Base-by-base conservation (phyloP, 345 rosid genomes). In the Populus davidiana region DNA sequence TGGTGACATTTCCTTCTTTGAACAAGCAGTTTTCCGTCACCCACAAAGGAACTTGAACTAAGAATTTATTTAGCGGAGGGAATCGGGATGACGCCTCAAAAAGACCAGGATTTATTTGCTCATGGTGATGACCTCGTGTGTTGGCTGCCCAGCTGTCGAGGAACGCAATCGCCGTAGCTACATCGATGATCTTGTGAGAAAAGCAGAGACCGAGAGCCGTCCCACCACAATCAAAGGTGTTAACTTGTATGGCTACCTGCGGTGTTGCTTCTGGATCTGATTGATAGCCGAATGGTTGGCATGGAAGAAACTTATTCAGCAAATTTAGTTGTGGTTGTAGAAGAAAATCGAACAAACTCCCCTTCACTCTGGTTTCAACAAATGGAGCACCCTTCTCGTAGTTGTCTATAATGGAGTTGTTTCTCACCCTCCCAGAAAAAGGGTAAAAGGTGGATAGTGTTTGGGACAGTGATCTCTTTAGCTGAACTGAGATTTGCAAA, bases 391-490 rank as follows among this genome's bases (percentile, higher is more conserved):
- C 79, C 59, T 69, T 67, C 20, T 67, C 49, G 29, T 39, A 75
- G 64, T 8, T 66, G 6, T 75, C 65, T 20, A 75, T 21, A 5
- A 20, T 2, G 0, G 52, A 16, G 35, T 50, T 67, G 44, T 50
- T 72, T 38, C 13, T 68, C 13, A 67, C 35, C 72, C 78, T 75
- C 4, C 72, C 78, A 1, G 65, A 33, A 1, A 75, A 17, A 8
- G 71, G 65, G 35, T 75, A 75, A 21, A 67, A 75, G 65, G 50
- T 2, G 20, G 27, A 23, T 0, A 75, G 72, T 6, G 72, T 67
- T 20, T 75, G 31, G n/a, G 72, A 54, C 14, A 75, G 78, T 21
- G 72, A 75, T 20, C 25, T 25, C 36, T 67, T 75, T 10, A 75
- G 78, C 3, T 50, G 71, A 17, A 39, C n/a, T 35, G 71, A 66